Evolutionary conservation across 2,329 filamentous ascomycete species (phyloP), one percentile per base, ranked within the genome.

Genomic region (Beauveria caledonica): DNA sequence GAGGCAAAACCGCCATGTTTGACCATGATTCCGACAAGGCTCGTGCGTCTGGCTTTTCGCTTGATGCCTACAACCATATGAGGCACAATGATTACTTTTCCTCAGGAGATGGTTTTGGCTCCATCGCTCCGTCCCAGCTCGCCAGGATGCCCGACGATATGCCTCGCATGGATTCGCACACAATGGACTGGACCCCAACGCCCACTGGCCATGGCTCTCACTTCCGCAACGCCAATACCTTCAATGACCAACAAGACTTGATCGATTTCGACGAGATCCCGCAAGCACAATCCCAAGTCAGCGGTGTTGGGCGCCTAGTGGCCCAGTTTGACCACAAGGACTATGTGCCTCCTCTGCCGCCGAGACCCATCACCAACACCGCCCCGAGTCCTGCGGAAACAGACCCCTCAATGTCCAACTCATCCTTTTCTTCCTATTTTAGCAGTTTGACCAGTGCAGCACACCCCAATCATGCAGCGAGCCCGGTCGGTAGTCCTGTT

Each of bases 301-400:
- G 67, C 25, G 64, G 72, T 44, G 74, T 76, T 54, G 70, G 73
- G 50, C 72, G 73, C 50, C 63, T 77, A 51, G 71, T 76, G 60
- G 72, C 74, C 53, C 74, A 75, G 54, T 77, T 77, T 64, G 74
- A 77, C 58, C 74, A 71, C 60, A 74, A 73, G 60, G 70, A 66
- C 51, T 72, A 69, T 65, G 68, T 68, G 44, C 73, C 70, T 44
- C 70, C 72, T 44, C 68, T 75, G 1, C 73, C 73, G 51, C 69
- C 73, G 7, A 68, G 74, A 58, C 71, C 72, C 9, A 66, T 64
- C n/a, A 19, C 25, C 36, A 69, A 67, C 42, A 69, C 68, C 51
- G 62, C 62, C 63, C 66, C 58, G 52, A 72, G 65, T 56, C 62
- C 70, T 49, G 63, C 68, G 15, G 65, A 64, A 49, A 62, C 66